Conservation (phyloP, 306 rosid species). For the Medicago arabica region DNA sequence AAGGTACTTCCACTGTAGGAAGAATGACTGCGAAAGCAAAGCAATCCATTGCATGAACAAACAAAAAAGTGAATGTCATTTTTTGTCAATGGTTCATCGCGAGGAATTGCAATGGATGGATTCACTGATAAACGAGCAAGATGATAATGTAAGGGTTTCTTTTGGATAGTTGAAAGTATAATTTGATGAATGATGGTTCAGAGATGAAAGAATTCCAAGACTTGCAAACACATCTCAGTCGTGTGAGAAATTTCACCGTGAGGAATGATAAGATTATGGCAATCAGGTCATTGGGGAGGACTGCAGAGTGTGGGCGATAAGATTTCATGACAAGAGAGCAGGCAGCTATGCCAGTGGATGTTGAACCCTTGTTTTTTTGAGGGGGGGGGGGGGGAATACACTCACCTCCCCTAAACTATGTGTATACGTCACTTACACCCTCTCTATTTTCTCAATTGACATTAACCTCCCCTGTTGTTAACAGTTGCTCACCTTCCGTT, state of each 20-base stretch:
- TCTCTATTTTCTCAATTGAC: too few relatives aligned
- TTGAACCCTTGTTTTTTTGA: too few relatives aligned
- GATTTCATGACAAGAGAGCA: too few relatives aligned
- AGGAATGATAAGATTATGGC: neutral
- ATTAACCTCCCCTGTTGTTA: too few relatives aligned
- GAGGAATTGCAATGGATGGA: neutral
- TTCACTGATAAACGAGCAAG: neutral
- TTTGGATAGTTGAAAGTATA: neutral
- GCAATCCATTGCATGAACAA: neutral
- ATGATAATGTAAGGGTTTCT: neutral
- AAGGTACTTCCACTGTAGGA: too few relatives aligned
- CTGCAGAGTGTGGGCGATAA: too few relatives aligned
- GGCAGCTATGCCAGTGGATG: too few relatives aligned
- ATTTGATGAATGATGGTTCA: neutral
- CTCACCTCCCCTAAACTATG: too few relatives aligned
- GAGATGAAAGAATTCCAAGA: neutral
- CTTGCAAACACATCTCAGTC: neutral
- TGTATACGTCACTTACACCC: too few relatives aligned
- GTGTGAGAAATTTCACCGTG: neutral
- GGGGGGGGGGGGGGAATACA: too few relatives aligned
- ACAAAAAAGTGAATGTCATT: neutral
- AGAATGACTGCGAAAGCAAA: neutral
- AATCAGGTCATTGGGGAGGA: neutral
- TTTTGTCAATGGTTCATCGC: neutral
- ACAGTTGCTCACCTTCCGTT: too few relatives aligned